Evolutionary conservation across 805 yeast genomes (phyloP).

Genomic region (Jamesozyma rosinii): DNA sequence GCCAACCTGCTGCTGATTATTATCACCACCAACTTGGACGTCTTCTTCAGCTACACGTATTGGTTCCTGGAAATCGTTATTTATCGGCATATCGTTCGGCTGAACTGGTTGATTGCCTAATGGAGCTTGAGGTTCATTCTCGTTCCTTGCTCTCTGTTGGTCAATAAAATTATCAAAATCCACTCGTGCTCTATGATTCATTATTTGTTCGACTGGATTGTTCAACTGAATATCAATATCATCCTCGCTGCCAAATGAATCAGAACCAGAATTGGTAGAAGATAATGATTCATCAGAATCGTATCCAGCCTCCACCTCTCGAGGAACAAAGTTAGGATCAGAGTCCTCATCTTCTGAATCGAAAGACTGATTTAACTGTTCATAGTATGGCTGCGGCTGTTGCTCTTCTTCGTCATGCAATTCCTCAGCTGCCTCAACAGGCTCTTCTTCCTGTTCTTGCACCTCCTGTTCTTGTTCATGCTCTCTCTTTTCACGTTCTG

Average conservation of each 20-base stretch:
- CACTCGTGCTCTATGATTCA: conserved; percentile 19
- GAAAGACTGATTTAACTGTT: conserved; percentile 3
- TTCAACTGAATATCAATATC: background rate
- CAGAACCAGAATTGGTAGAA: conserved; percentile 1
- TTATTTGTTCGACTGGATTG: conserved; percentile 13
- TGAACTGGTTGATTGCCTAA: background rate
- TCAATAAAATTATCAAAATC: conserved; percentile 19
- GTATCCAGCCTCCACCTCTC: conserved; percentile 9
- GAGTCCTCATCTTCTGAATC: conserved; percentile 22
- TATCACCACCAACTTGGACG: conserved; percentile 5
- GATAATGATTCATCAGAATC: conserved; percentile 14
- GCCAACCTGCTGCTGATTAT: conserved; percentile 17
- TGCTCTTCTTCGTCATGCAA: conserved; percentile 4
- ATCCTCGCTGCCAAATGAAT: background rate
- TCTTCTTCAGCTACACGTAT: conserved; percentile 1
- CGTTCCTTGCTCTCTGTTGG: conserved; percentile 7
- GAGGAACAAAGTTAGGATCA: conserved; percentile 22
- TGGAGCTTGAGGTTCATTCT: background rate
- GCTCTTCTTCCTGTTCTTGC: conserved; percentile 3
- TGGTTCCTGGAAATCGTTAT: background rate
- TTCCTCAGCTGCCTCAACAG: conserved; percentile 11
- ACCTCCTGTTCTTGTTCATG: conserved; percentile 6
- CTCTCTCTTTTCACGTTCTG: conserved; percentile 21
- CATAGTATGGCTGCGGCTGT: conserved; percentile 5
- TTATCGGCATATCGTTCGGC: background rate